Evolutionary conservation across 768 basidiomycete species (phyloP).

Genomic region (Serendipita sp.): DNA sequence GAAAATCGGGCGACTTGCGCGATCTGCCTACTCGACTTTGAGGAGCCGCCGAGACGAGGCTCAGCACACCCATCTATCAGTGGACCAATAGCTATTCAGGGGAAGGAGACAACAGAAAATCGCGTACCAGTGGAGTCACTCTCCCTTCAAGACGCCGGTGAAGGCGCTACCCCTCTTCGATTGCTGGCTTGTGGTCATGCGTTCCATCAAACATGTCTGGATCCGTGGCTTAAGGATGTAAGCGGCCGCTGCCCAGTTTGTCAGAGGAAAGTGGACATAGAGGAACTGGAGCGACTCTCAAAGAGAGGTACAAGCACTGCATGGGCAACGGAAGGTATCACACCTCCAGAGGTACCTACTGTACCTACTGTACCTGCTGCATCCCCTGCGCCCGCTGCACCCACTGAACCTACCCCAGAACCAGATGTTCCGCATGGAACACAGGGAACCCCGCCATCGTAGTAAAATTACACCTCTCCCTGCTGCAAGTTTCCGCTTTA

Average conservation of each 20-base stretch:
- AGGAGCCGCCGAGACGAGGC: constrained; percentile 33
- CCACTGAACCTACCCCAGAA: background rate
- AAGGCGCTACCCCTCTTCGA: constrained; percentile 61
- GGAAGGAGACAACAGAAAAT: background rate
- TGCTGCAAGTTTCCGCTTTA: too few species aligned
- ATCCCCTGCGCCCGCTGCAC: background rate
- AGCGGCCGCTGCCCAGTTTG: constrained; percentile 82
- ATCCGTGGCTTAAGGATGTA: constrained; percentile 75
- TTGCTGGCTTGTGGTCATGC: constrained; percentile 70
- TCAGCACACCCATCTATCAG: constrained; percentile 6
- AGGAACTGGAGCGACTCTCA: constrained; percentile 13
- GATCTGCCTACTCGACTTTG: constrained; percentile 74
- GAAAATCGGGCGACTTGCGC: constrained; percentile 73
- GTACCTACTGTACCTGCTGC: background rate
- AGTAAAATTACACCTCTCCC: too few species aligned
- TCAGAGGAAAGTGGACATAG: constrained; percentile 51
- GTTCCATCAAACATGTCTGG: constrained; percentile 82
- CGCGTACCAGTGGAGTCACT: constrained; percentile 15
- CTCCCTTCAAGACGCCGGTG: constrained; percentile 53
- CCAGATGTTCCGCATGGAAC: too few species aligned
- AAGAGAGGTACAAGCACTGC: background rate
- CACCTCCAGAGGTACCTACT: background rate
- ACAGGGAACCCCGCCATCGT: too few species aligned
- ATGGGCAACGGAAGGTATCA: background rate
- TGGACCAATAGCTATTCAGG: background rate